Evolutionary conservation across 768 basidiomycete species (phyloP), one percentile per base, ranked within the genome.

Genomic region (Lactarius akahatsu): DNA sequence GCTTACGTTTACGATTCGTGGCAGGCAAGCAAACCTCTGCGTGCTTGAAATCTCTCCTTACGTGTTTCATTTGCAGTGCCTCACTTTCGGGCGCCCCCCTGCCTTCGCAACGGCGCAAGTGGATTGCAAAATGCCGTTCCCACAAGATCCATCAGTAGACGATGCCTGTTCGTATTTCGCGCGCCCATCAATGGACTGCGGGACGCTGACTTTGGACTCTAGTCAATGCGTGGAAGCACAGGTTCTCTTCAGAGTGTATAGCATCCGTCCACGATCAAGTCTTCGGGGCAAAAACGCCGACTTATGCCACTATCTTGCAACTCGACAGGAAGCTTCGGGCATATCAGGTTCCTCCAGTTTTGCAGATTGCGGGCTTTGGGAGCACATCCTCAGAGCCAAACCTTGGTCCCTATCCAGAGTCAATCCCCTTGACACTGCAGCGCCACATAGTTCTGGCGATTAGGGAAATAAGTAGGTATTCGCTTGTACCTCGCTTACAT

Each of bases 211-310:
- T 52, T 62, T 45, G 6, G 34, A 18, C 13, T 30, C 40, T 70
- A 89, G 88, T 86, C 69, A 78, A 79, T 50, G 84, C 84, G 2
- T 90, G 89, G 88, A 90, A 89, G 73, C 87, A 90, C 73, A 80
- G 81, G 18, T 89, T 86, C 69, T 76, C 82, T 2, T 82, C 83
- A 2, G 81, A 86, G 70, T 90, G 88, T 70, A 77, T 88, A 59
- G 84, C 82, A 61, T 74, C 84, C 23, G 86, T 90, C 3, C 86
- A 88, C 65, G 88, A 90, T 65, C 82, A 86, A 71, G 86, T 84
- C 1, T 90, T 90, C 62, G 85, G 87, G 15, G 84, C 88, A 4
- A 81, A 80, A 23, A 76, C 83, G 3, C 85, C 87, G 0, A 83
- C 78, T 55, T 90, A 90, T 73, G 83, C 82, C 66, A 79, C 79